Evolutionary conservation across 106 monocot species (phyloP).

Genomic region (Dioscorea zingiberensis): DNA sequence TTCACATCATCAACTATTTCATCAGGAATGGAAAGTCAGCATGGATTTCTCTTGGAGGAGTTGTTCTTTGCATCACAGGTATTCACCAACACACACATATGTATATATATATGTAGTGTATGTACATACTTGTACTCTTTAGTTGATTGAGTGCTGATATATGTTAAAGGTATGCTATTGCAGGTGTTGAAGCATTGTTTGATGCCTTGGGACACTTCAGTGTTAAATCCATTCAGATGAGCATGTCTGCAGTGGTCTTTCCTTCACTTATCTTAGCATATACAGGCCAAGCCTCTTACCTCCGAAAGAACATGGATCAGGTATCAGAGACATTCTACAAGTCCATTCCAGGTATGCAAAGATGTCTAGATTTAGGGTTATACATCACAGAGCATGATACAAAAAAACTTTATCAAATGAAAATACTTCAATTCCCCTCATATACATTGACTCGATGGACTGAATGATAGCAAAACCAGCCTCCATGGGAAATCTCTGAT

Average conservation of each 20-base stretch:
- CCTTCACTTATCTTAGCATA: constrained; percentile 7
- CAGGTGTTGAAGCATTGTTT: constrained; percentile 15
- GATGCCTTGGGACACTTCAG: constrained; percentile 12
- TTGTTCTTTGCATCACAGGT: constrained; percentile 16
- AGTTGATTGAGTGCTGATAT: no score
- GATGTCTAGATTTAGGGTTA: neutral
- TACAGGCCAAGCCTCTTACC: constrained; percentile 4
- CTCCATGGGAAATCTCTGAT: no score
- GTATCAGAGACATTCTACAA: constrained; percentile 3
- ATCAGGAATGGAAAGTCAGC: neutral
- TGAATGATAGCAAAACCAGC: no score
- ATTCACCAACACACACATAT: no score
- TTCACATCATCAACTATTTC: constrained; percentile 2
- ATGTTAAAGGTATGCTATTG: no score
- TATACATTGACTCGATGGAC: no score
- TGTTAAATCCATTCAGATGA: constrained; percentile 1
- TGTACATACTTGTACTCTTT: no score
- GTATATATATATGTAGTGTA: no score
- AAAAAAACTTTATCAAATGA: no score
- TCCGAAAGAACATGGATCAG: neutral
- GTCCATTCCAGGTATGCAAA: constrained; percentile 8
- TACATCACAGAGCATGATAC: no score
- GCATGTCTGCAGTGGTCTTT: neutral
- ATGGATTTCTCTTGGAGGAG: constrained; percentile 13
- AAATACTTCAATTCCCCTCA: no score